These are phyloP conservation scores for Coniochaeta sp. DNA, from an alignment of 2,329 filamentous ascomycete genomes.

Conservation along the genomic window DNA sequence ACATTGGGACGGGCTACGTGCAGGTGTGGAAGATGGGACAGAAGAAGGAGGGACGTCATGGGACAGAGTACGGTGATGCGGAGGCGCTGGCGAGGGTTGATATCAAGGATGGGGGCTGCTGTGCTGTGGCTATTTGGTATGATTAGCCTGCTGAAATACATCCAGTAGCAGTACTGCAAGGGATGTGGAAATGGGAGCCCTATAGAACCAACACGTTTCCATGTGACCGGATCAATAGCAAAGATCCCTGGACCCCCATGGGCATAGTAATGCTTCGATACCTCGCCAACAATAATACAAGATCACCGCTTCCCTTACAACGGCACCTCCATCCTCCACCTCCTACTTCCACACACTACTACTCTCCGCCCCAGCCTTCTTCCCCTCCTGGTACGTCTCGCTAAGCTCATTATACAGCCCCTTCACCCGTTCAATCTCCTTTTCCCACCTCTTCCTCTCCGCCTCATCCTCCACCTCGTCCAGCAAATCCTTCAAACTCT, in stretches of 20 bases:
- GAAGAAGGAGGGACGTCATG: constrained; percentile 4
- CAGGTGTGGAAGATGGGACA: constrained; percentile 14
- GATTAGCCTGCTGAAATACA: too few relatives aligned
- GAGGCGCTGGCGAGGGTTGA: constrained; percentile 11
- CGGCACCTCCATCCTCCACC: too few relatives aligned
- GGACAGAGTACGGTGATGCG: constrained; percentile 9
- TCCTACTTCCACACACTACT: constrained; percentile 39
- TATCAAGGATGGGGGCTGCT: constrained; percentile 14
- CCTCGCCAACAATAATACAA: too few relatives aligned
- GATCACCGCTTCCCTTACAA: too few relatives aligned
- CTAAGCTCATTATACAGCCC: constrained; percentile 37
- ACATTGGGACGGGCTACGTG: constrained; percentile 12
- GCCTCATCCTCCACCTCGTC: constrained; percentile 25
- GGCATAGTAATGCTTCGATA: too few relatives aligned
- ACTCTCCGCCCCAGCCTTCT: constrained; percentile 31
- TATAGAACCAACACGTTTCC: too few relatives aligned
- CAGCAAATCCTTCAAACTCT: constrained; percentile 34
- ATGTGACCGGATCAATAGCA: too few relatives aligned
- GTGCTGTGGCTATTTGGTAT: constrained; percentile 17
- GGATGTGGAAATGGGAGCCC: too few relatives aligned
- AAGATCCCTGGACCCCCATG: too few relatives aligned
- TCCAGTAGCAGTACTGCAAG: too few relatives aligned
- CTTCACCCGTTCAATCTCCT: constrained; percentile 42
- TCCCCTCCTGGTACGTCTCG: constrained; percentile 41
- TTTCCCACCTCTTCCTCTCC: constrained; percentile 24